Conservation (phyloP, 208 protist genomes). For the Leishmania lainsoni region DNA sequence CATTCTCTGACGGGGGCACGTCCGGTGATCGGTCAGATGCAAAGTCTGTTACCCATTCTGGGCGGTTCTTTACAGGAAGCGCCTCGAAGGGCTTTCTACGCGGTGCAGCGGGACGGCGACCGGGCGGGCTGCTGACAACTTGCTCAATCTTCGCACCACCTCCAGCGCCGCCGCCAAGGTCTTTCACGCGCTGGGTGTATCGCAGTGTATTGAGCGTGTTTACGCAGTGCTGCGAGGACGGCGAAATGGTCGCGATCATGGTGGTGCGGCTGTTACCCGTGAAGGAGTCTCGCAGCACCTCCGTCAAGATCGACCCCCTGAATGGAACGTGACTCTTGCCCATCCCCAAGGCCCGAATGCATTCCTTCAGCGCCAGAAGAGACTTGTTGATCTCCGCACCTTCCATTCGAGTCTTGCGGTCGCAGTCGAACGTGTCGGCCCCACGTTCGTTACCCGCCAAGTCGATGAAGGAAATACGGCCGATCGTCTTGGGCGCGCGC, state of each 20-base stretch:
- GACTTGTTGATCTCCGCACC: conserved; percentile 99
- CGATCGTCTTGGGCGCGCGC: conserved; percentile 66
- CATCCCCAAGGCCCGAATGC: conserved; percentile 96
- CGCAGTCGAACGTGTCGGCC: conserved; percentile 94
- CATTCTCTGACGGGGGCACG: conserved; percentile 18
- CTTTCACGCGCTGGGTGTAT: conserved; percentile 98
- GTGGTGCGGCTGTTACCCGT: conserved; percentile 96
- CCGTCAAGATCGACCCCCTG: conserved; percentile 97
- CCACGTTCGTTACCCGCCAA: conserved; percentile 98
- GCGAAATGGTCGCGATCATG: conserved; percentile 97
- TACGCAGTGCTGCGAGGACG: conserved; percentile 88
- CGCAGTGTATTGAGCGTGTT: conserved; percentile 99
- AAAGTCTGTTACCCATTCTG: conserved; percentile 85
- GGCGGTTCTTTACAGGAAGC: conserved; percentile 48
- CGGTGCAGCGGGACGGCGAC: conserved; percentile 16
- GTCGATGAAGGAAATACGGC: conserved; percentile 99
- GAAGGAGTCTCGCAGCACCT: conserved; percentile 97
- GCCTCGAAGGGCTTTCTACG: conserved; percentile 53
- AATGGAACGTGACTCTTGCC: conserved; percentile 97
- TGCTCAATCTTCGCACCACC: conserved; percentile 57
- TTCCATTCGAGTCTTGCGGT: conserved; percentile 96
- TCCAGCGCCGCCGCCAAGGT: conserved; percentile 66
- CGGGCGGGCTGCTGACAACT: conserved; percentile 29
- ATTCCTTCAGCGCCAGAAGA: conserved; percentile 98
- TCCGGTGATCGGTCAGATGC: conserved; percentile 35